Conservation (phyloP, 1,284 basidiomycete species). For the Irpex sp. region DNA sequence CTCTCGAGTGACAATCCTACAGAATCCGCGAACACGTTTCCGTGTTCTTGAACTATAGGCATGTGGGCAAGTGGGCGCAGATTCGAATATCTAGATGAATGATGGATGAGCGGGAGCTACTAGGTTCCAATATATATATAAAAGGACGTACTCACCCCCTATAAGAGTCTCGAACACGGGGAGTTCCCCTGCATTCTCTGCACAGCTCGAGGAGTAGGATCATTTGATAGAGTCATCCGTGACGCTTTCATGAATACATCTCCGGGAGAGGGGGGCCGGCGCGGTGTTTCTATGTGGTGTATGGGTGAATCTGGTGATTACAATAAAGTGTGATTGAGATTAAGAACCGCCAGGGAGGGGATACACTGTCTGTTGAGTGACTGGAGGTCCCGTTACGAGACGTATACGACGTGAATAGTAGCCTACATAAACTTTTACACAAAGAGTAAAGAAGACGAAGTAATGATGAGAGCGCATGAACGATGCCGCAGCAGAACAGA, state of each 20-base stretch:
- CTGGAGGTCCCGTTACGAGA: conserved; percentile 2
- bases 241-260: background rate
- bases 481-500: conserved; percentile 1
- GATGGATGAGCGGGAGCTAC: background rate
- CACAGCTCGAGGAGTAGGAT: background rate
- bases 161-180: no score
- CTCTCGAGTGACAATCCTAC: background rate
- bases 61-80: background rate
- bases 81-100: background rate
- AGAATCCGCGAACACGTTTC: background rate
- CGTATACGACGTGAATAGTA: conserved; percentile 6
- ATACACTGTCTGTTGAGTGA: conserved; percentile 18
- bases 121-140: background rate
- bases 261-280: no score
- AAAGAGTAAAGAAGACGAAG: conserved; percentile 7
- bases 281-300: background rate
- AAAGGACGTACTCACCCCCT: background rate
- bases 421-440: conserved; percentile 18
- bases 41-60: background rate
- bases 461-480: background rate
- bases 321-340: conserved; percentile 18
- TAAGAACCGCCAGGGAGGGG: conserved; percentile 29
- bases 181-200: no score
- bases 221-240: background rate
- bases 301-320: conserved; percentile 1